These are phyloP conservation scores for Paecilomyces niveus DNA, from an alignment of 2,329 filamentous ascomycete genomes.

Conservation along the genomic window DNA sequence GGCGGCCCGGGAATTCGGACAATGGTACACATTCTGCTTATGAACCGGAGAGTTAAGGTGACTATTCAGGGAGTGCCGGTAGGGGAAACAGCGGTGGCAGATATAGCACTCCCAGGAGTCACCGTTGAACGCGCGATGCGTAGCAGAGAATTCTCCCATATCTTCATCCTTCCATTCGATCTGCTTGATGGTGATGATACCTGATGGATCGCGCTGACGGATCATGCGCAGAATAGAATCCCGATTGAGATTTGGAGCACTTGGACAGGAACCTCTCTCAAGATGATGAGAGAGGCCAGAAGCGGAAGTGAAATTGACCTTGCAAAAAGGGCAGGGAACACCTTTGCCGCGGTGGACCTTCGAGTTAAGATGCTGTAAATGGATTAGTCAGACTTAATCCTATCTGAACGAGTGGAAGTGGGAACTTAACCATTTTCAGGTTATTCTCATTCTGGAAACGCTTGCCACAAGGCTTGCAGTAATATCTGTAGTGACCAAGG, in stretches of 20 bases:
- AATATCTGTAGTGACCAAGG: slow-evolving; percentile 19
- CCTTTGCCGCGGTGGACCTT: slow-evolving; percentile 39
- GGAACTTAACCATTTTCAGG: slow-evolving; percentile 18
- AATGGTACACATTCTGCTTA: slow-evolving; percentile 41
- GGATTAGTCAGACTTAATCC: not conserved
- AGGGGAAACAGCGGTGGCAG: slow-evolving; percentile 42
- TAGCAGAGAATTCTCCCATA: slow-evolving; percentile 30
- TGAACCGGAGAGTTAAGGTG: slow-evolving; percentile 51
- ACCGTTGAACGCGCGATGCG: slow-evolving; percentile 39
- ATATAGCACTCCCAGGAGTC: slow-evolving; percentile 46
- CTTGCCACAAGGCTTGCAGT: slow-evolving; percentile 23
- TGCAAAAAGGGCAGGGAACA: slow-evolving; percentile 52
- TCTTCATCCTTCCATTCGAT: slow-evolving; percentile 38
- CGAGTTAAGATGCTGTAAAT: slow-evolving; percentile 49
- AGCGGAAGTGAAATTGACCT: slow-evolving; percentile 39
- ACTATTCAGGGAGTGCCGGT: slow-evolving; percentile 34
- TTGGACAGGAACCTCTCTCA: slow-evolving; percentile 48
- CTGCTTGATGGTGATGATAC: slow-evolving; percentile 46
- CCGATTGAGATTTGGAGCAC: slow-evolving; percentile 40
- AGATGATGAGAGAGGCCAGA: slow-evolving; percentile 52
- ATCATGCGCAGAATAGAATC: slow-evolving; percentile 43
- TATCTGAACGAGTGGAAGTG: not conserved
- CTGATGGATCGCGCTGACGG: slow-evolving; percentile 39
- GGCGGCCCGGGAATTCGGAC: slow-evolving; percentile 26
- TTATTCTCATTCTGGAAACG: slow-evolving; percentile 25